phyloP scores from a whole-genome alignment of 2,329 filamentous ascomycete genomes.

The Blastomyces gilchristii region DNA sequence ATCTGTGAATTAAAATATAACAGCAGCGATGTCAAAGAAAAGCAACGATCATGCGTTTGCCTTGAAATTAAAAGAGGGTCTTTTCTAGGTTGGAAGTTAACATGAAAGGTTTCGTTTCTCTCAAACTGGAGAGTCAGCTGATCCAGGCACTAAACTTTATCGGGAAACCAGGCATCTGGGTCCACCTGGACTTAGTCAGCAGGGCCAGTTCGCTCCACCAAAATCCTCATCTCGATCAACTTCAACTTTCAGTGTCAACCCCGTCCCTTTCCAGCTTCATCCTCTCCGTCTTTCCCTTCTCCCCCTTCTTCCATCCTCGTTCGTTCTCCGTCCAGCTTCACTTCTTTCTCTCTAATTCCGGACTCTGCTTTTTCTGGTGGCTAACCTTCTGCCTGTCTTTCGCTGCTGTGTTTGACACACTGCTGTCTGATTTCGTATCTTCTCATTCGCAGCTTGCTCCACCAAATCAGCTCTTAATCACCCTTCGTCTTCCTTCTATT shows the following conservation, averaged over 20 bases:
- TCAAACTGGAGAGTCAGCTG: neutral
- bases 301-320: conserved; percentile 4
- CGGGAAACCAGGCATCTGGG: neutral
- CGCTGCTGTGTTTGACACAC: conserved; percentile 39
- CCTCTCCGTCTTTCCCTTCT: conserved; percentile 1
- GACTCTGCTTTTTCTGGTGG: conserved; percentile 7
- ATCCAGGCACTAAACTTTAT: neutral
- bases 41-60: neutral
- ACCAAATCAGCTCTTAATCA: conserved; percentile 17
- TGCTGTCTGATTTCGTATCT: conserved; percentile 21
- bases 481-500: conserved; percentile 15
- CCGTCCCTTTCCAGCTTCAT: conserved; percentile 10
- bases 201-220: neutral
- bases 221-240: conserved; percentile 7
- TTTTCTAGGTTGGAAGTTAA: too few relatives aligned
- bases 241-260: conserved; percentile 10
- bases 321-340: neutral
- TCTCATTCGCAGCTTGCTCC: conserved; percentile 29
- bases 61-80: neutral
- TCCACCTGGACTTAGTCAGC: neutral
- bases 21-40: neutral
- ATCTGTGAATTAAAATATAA: neutral
- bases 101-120: too few relatives aligned
- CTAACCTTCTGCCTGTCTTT: conserved; percentile 16
- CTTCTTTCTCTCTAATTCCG: conserved; percentile 2